Percentiles rank a stretch among this genome's conserved stretches.
Evolutionary conservation across 2,329 filamentous ascomycete species (phyloP).

Genomic region (Periconia sp.): DNA sequence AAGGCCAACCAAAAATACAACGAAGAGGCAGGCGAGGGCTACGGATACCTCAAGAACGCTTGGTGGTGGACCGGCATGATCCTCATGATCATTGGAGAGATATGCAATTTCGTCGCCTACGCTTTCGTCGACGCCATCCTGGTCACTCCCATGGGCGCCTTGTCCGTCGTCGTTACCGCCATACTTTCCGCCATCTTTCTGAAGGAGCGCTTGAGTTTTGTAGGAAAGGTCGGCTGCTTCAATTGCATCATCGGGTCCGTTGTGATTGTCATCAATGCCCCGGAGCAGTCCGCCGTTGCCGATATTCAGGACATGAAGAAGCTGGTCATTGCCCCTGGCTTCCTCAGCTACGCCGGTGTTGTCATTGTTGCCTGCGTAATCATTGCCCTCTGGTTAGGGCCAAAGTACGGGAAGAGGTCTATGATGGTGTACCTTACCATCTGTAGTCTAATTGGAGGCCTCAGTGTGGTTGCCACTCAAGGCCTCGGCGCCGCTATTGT

Average conservation of each 20-base stretch:
- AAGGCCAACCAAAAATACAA: slow-evolving; percentile 96
- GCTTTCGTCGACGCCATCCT: slow-evolving; percentile 96
- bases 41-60: slow-evolving; percentile 92
- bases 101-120: slow-evolving; percentile 97
- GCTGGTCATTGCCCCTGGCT: slow-evolving; percentile 85
- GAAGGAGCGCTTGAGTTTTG: slow-evolving; percentile 92
- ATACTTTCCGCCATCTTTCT: slow-evolving; percentile 92
- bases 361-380: slow-evolving; percentile 75
- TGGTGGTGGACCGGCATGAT: slow-evolving; percentile 98
- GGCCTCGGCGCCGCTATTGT: slow-evolving; percentile 90
- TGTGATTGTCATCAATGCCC: slow-evolving; percentile 93
- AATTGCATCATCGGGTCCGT: slow-evolving; percentile 92
- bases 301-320: slow-evolving; percentile 92
- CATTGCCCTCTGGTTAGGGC: slow-evolving; percentile 80
- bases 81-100: slow-evolving; percentile 94
- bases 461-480: slow-evolving; percentile 95
- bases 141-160: slow-evolving; percentile 87
- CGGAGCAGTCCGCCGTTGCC: slow-evolving; percentile 79
- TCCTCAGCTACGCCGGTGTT: slow-evolving; percentile 82
- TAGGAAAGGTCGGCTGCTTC: slow-evolving; percentile 95
- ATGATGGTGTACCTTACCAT: slow-evolving; percentile 98
- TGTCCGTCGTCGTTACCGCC: slow-evolving; percentile 91
- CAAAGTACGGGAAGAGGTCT: slow-evolving; percentile 90
- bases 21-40: slow-evolving; percentile 93
- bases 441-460: slow-evolving; percentile 90